phyloP scores from a whole-genome alignment of 192 early-diverging fungal genomes.

The Gaertneriomyces semiglobifer region DNA sequence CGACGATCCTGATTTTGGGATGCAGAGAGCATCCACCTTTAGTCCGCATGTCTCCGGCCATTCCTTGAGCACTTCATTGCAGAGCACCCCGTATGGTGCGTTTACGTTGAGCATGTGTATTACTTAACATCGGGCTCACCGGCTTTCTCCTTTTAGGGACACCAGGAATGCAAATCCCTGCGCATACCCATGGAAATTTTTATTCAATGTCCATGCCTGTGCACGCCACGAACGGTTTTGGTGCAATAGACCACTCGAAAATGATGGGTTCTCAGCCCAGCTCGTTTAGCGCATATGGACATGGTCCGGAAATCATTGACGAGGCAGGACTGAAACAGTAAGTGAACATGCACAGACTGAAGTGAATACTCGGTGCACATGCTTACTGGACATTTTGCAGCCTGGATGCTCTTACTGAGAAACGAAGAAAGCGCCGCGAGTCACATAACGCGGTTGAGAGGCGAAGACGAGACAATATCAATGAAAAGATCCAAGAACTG shows the following conservation, averaged over 20 bases:
- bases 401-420: conserved; percentile 64
- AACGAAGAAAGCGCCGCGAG: conserved; percentile 86
- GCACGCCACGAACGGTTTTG: conserved; percentile 38
- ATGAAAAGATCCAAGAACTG: conserved; percentile 95
- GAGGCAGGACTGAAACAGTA: conserved; percentile 11
- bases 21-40: conserved; percentile 6
- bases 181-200: conserved; percentile 18
- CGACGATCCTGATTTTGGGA: conserved; percentile 23
- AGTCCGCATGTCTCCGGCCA: conserved; percentile 17
- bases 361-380: no score
- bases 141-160: conserved; percentile 10
- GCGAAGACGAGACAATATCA: conserved; percentile 94
- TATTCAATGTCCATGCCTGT: conserved; percentile 52
- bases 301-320: conserved; percentile 9
- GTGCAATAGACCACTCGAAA: conserved; percentile 32
- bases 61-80: conserved; percentile 17
- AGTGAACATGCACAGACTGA: not conserved
- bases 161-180: conserved; percentile 31
- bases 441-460: conserved; percentile 98
- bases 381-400: conserved; percentile 7
- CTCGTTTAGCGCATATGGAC: conserved; percentile 37
- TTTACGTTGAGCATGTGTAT: no score
- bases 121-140: no score
- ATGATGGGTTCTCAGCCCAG: conserved; percentile 28
- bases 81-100: conserved; percentile 31